These are phyloP conservation scores for Tulasnella sp. DNA, from an alignment of 768 basidiomycete species.

Conservation along the genomic window DNA sequence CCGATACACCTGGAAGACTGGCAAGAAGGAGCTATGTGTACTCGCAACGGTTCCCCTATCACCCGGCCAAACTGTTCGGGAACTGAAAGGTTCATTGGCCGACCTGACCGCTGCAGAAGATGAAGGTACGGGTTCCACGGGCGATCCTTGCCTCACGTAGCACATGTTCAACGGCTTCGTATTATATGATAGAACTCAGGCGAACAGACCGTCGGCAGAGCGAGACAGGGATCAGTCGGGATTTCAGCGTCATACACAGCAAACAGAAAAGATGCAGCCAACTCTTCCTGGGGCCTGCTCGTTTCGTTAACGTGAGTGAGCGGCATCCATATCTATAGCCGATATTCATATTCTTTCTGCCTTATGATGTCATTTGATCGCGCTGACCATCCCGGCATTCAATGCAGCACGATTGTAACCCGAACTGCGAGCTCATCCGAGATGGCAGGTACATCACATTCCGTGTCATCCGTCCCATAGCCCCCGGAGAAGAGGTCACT, in stretches of 20 bases:
- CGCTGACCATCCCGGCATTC: background rate
- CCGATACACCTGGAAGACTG: conserved; percentile 79
- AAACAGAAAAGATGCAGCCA: conserved; percentile 90
- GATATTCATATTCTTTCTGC: conserved; percentile 26
- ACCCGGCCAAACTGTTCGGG: conserved; percentile 70
- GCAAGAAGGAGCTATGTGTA: conserved; percentile 85
- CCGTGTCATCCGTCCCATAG: conserved; percentile 71
- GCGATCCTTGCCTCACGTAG: background rate
- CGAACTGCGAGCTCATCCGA: conserved; percentile 84
- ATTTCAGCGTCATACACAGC: conserved; percentile 89
- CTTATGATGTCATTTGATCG: conserved; percentile 12
- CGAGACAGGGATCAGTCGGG: conserved; percentile 63
- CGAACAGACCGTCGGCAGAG: conserved; percentile 65
- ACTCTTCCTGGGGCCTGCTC: conserved; percentile 84
- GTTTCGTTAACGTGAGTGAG: conserved; percentile 80
- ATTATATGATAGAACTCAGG: conserved; percentile 54
- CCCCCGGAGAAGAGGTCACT: conserved; percentile 79
- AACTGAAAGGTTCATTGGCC: conserved; percentile 87
- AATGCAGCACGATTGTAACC: conserved; percentile 73
- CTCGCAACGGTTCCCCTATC: conserved; percentile 69
- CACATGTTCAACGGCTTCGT: background rate
- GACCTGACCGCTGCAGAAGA: conserved; percentile 82
- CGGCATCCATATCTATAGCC: conserved; percentile 12
- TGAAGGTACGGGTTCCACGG: conserved; percentile 35
- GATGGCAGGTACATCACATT: conserved; percentile 89